A percentile compares a stretch with the other conserved stretches of the same genome.
phyloP scores from a whole-genome alignment of 257 asterid genomes.

The Solanum raphanifolium region DNA sequence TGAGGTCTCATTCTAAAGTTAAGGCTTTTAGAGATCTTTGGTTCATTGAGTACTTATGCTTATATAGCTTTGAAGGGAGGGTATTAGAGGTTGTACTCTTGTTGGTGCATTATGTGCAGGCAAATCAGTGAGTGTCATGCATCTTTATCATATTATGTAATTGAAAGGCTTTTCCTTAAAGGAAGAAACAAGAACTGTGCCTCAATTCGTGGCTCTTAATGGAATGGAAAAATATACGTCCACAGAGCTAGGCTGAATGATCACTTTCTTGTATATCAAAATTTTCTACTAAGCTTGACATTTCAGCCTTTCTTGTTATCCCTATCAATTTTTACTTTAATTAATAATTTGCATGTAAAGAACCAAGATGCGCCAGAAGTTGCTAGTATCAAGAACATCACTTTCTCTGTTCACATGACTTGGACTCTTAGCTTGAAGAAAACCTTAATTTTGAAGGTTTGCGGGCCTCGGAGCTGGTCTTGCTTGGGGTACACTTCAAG shows the following conservation, averaged over 20 bases:
- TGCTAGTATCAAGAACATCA: not conserved
- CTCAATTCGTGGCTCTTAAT: not conserved
- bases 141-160: not conserved
- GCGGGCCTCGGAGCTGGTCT: slow-evolving; percentile 98
- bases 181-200: not conserved
- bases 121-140: not conserved
- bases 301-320: not conserved
- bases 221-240: not conserved
- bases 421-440: slow-evolving; percentile 13
- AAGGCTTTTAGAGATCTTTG: not conserved
- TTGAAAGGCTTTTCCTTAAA: not conserved
- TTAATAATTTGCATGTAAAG: not conserved
- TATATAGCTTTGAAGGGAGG: not conserved
- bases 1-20: not conserved
- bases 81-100: not conserved
- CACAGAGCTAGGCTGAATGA: not conserved
- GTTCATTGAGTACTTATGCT: not conserved
- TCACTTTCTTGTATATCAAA: not conserved
- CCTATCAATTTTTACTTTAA: not conserved
- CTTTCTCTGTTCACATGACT: slow-evolving; percentile 3
- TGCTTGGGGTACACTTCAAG: slow-evolving; percentile 96
- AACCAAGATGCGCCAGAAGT: not conserved
- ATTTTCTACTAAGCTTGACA: not conserved
- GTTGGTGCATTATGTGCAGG: not conserved
- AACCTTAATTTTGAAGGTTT: slow-evolving; percentile 44